Evolutionary conservation across 495 filamentous ascomycete genomes (phyloP), one percentile per base, ranked within the genome.

Genomic region (Trichoderma reesei): DNA sequence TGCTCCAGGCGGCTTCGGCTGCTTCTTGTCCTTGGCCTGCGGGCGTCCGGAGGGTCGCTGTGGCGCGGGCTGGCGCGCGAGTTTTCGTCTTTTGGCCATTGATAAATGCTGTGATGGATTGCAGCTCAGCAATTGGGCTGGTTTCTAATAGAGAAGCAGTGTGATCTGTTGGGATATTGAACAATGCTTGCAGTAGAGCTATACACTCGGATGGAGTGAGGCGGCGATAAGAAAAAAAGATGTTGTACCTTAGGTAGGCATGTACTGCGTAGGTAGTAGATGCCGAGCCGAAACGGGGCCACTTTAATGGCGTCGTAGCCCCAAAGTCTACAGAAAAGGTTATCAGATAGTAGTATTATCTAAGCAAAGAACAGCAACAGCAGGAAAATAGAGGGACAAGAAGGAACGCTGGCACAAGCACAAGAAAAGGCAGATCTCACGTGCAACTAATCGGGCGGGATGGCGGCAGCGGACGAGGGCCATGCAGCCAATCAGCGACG

Each of bases 21-120:
- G 37, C 18, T 41, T 34, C 33, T 41, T 39, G 10, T 54, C 13
- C 54, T 63, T 67, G 37, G 61, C 64, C 41, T 62, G 46, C 36
- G 66, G 65, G 20, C 54, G 69, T 13, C 68, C 62, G 38, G 44
- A n/a, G 18, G 44, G 44, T 18, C 44, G 44, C 44, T 48, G 44
- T 7, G 44, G 20, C 10, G 31, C 56, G 18, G 41, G 36, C 5
- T 61, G 64, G 37, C 68, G 72, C 63, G 60, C 61, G 37, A 72
- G 61, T 63, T 74, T 74, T 64, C 73, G 69, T 65, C 71, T 72
- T 68, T 76, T 76, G 66, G 69, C 71, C 74, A 76, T 76, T 46
- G 64, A 68, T 56, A 7, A 37, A 36, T 16, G 8, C 31, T 16
- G 14, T 6, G 62, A 51, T 7, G 16, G 8, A 64, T 7, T 5